These are phyloP conservation scores for Dictyostelium firmibasis DNA, from an alignment of 78 protist genomes.

Conservation along the genomic window DNA sequence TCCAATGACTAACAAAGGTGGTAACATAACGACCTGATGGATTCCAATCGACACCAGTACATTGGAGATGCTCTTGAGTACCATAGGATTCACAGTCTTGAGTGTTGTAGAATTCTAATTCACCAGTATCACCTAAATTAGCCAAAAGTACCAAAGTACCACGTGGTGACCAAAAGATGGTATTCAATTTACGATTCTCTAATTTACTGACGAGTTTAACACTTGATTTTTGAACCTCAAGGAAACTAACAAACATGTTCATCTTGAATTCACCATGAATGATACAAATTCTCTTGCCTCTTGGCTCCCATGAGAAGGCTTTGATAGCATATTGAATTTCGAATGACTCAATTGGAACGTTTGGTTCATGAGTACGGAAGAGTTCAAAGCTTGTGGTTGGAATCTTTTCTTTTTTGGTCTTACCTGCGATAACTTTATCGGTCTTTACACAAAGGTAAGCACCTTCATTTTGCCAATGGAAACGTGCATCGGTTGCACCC, in stretches of 20 bases:
- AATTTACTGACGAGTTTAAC: constrained; percentile 37
- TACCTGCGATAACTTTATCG: constrained; percentile 76
- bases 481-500: constrained; percentile 70
- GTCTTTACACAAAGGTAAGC: constrained; percentile 87
- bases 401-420: constrained; percentile 30
- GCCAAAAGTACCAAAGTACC: constrained; percentile 64
- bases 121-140: constrained; percentile 64
- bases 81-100: constrained; percentile 65
- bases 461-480: constrained; percentile 94
- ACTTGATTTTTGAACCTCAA: constrained; percentile 57
- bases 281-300: constrained; percentile 79
- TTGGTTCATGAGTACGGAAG: constrained; percentile 90
- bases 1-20: constrained; percentile 84
- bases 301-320: constrained; percentile 89
- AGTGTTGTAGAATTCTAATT: constrained; percentile 89
- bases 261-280: constrained; percentile 58
- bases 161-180: constrained; percentile 73
- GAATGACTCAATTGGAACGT: constrained; percentile 84
- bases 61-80: constrained; percentile 90
- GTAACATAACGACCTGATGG: constrained; percentile 95
- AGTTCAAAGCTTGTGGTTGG: constrained; percentile 83
- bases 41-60: constrained; percentile 93
- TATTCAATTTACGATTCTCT: constrained; percentile 46
- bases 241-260: constrained; percentile 40
- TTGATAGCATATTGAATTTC: constrained; percentile 38